phyloP scores from a whole-genome alignment of 306 rosid genomes.

The Corylus americana region DNA sequence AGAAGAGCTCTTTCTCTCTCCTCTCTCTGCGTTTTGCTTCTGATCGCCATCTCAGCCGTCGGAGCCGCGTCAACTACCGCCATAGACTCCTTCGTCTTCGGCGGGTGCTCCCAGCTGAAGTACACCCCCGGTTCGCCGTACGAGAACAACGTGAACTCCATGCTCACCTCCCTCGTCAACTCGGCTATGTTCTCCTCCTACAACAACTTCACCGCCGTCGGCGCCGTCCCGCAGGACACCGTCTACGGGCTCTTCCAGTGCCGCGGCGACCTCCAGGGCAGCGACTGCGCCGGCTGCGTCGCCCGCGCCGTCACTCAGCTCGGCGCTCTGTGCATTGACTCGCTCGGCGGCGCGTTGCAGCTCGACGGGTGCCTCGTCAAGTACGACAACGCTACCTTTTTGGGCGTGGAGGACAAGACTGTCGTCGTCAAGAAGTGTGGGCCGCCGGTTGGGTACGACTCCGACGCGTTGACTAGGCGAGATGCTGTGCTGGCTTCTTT shows the following conservation, averaged over 20 bases:
- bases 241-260: conserved; percentile 83
- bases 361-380: conserved; percentile 81
- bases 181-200: conserved; percentile 62
- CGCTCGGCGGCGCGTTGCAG: conserved; percentile 89
- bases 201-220: conserved; percentile 63
- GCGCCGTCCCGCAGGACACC: conserved; percentile 36
- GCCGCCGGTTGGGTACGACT: conserved; percentile 48
- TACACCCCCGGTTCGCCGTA: conserved; percentile 56
- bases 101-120: conserved; percentile 73
- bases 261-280: conserved; percentile 65
- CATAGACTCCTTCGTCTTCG: conserved; percentile 56
- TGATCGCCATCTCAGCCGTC: conserved; percentile 27
- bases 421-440: conserved; percentile 73
- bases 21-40: conserved; percentile 21
- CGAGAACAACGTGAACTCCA: conserved; percentile 59
- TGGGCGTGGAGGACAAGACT: conserved; percentile 89
- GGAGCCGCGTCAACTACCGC: conserved; percentile 39
- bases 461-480: conserved; percentile 47
- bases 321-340: conserved; percentile 54
- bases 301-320: conserved; percentile 56
- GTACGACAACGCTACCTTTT: conserved; percentile 66
- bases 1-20: neutral
- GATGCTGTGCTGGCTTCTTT: conserved; percentile 60
- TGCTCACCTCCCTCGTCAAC: conserved; percentile 69
- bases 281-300: conserved; percentile 70